Base-by-base conservation (phyloP, 139 green algal species). In the Zygnema cylindricum region DNA sequence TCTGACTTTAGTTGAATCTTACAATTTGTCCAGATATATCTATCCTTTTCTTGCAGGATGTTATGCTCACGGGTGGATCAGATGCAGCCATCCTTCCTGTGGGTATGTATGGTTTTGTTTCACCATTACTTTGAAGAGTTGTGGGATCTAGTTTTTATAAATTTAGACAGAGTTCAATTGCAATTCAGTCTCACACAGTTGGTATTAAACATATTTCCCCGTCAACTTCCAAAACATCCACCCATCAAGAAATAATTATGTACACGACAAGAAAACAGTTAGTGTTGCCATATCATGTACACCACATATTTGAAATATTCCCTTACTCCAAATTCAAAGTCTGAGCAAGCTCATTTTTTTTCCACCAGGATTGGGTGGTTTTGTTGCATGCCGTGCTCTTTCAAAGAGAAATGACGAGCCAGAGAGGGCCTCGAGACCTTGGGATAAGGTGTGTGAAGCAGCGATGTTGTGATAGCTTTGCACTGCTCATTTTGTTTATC, bases 331-430 rank as follows among this genome's bases (percentile, higher is more conserved):
- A 73, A 30, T 73, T 73, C 57, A 73, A 25, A 30, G 25, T 25
- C 30, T 73, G 57, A 35, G 57, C 57, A 73, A 73, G 25, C 30
- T 73, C 30, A 25, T 73, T 73, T 73, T 73, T 41, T 43, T 43
- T 43, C 23, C 76, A 32, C 1, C 85, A 89, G 85, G 86, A 25
- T 93, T 99, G 7, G 98, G 97, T 69, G 98, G 98, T 79, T 99
- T 99, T 89, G 96, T 99, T 32, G 97, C 98, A 16, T 98, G 96
- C 95, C 93, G 96, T n/a, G 98, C 98, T 43, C 95, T 99, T 21
- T 97, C 93, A n/a, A 95, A 94, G 21, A 92, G 95, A 33, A 98
- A 97, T 82, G 96, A 98, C 35, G 95, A 98, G 88, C 96, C 96
- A 2, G 43, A 93, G 42, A 96, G 95, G 77, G 98, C 98, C 0